These are phyloP conservation scores for Fusarium acutatum DNA, from an alignment of 2,329 filamentous ascomycete species.

Conservation along the genomic window DNA sequence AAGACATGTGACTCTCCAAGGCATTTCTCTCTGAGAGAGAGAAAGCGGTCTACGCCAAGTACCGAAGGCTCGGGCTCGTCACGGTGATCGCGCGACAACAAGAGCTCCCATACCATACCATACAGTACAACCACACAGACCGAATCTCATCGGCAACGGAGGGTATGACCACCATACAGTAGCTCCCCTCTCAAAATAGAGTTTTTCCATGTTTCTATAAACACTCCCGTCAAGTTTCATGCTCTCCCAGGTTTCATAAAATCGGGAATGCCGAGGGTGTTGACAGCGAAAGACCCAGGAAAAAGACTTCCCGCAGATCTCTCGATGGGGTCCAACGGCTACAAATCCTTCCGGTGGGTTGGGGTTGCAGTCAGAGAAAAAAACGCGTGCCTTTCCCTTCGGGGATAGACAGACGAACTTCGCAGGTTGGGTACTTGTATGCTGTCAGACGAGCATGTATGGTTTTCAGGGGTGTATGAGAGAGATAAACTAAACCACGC, in stretches of 20 bases:
- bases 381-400: background rate
- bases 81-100: background rate
- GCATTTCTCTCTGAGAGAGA: background rate
- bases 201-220: background rate
- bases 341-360: conserved; percentile 31
- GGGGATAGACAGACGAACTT: background rate
- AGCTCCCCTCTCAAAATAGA: background rate
- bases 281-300: background rate
- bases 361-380: conserved; percentile 29
- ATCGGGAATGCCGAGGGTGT: conserved; percentile 10
- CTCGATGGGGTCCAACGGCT: background rate
- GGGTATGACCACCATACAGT: background rate
- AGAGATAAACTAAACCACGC: conserved; percentile 5
- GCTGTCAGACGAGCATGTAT: conserved; percentile 35
- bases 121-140: background rate
- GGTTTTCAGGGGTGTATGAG: background rate
- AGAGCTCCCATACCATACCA: background rate
- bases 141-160: background rate
- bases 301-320: background rate
- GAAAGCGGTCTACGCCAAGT: background rate
- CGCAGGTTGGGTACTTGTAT: conserved; percentile 18
- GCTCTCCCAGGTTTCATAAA: conserved; percentile 3
- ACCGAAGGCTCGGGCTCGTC: background rate
- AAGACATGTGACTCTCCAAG: conserved; percentile 6
- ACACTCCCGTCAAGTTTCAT: background rate